A percentile compares a stretch with the other conserved stretches of the same genome.
Evolutionary conservation across 2,329 filamentous ascomycete genomes (phyloP).

Genomic region (Sarocladium kiliense): DNA sequence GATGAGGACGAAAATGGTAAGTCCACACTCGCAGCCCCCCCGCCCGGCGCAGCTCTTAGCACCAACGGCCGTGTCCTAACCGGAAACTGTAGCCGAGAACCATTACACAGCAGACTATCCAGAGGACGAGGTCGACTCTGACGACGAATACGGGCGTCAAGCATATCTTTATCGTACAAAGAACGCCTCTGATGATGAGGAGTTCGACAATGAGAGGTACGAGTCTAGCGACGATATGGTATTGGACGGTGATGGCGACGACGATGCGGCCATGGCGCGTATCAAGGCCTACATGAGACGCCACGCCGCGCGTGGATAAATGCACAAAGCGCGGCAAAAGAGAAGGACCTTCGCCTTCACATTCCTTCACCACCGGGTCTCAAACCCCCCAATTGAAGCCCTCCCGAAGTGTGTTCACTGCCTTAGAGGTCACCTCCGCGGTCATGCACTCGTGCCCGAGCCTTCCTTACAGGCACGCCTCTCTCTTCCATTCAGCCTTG

Average conservation of each 20-base stretch:
- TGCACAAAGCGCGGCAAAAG: neutral
- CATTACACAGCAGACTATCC: constrained; percentile 77
- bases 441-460: too few relatives aligned
- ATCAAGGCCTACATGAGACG: constrained; percentile 33
- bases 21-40: constrained; percentile 11
- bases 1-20: constrained; percentile 63
- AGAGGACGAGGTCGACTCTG: constrained; percentile 70
- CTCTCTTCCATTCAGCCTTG: neutral
- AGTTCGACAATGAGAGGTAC: constrained; percentile 39
- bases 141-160: constrained; percentile 48
- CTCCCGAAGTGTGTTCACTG: too few relatives aligned
- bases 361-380: too few relatives aligned
- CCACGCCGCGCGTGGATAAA: constrained; percentile 3
- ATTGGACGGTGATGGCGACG: constrained; percentile 31
- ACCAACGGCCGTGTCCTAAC: constrained; percentile 10
- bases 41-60: too few relatives aligned
- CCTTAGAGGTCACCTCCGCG: too few relatives aligned
- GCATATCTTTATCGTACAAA: constrained; percentile 49
- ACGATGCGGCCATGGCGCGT: constrained; percentile 31
- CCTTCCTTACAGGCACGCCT: neutral
- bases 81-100: constrained; percentile 54
- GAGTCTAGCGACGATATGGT: constrained; percentile 30
- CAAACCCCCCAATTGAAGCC: too few relatives aligned
- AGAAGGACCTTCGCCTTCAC: too few relatives aligned
- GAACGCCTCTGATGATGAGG: constrained; percentile 51